These are phyloP conservation scores for Vigna unguiculata DNA, from an alignment of 306 rosid species.

Conservation along the genomic window DNA sequence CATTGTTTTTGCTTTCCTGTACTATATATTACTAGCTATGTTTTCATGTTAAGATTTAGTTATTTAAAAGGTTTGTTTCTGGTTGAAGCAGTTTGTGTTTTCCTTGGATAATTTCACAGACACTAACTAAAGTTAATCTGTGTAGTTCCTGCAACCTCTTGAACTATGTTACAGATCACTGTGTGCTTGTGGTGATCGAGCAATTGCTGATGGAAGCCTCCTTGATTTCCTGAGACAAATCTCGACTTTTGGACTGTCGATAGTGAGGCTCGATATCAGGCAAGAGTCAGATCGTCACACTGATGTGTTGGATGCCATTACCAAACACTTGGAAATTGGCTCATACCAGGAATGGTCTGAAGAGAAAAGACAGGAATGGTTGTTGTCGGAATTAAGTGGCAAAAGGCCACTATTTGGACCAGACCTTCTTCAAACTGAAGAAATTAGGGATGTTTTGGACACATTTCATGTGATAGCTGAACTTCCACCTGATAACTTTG, in stretches of 20 bases:
- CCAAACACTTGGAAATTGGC: slow-evolving; percentile 88
- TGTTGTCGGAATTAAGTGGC: slow-evolving; percentile 82
- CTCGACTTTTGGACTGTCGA: slow-evolving; percentile 93
- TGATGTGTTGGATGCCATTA: slow-evolving; percentile 89
- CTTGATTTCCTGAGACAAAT: slow-evolving; percentile 98
- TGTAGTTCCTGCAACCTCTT: slow-evolving; percentile 93
- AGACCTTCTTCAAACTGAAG: slow-evolving; percentile 92
- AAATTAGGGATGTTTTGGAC: slow-evolving; percentile 86
- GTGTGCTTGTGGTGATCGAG: slow-evolving; percentile 85
- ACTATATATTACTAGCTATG: neutral
- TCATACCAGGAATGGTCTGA: slow-evolving; percentile 96
- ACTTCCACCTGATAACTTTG: slow-evolving; percentile 89
- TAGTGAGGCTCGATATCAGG: slow-evolving; percentile 94
- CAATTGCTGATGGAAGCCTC: slow-evolving; percentile 95
- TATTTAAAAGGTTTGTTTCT: neutral
- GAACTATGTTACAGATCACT: slow-evolving; percentile 95
- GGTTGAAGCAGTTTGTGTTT: slow-evolving; percentile 14
- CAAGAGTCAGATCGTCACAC: slow-evolving; percentile 97
- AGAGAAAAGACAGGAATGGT: slow-evolving; percentile 91
- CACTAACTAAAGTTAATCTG: slow-evolving; percentile 49
- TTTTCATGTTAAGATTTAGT: slow-evolving; percentile 1
- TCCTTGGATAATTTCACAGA: neutral
- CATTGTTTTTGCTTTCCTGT: slow-evolving; percentile 25
- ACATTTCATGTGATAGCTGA: slow-evolving; percentile 90
- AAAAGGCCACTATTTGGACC: slow-evolving; percentile 95